A percentile compares a stretch with the other conserved stretches of the same genome.
Conservation (phyloP, 1,139 yeast species). For the Schwanniomyces etchellsii region DNA sequence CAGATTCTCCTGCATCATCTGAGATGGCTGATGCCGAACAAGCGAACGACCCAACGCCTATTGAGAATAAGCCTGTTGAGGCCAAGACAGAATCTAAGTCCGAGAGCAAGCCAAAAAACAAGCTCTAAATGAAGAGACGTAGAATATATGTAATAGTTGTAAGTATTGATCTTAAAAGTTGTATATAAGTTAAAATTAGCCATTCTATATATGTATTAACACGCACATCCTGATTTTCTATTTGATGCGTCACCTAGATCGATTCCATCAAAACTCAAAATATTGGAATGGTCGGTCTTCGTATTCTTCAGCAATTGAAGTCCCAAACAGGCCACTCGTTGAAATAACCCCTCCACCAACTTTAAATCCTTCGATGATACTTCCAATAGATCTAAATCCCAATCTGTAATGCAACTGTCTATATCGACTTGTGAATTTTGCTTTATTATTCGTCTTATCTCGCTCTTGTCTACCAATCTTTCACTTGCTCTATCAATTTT, state of each 20-base stretch:
- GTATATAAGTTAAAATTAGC: no score
- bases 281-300: constrained; percentile 1
- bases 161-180: no score
- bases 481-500: constrained; percentile 38
- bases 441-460: constrained; percentile 37
- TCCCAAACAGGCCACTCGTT: constrained; percentile 41
- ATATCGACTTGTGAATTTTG: constrained; percentile 19
- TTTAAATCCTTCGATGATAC: constrained; percentile 36
- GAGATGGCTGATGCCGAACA: constrained; percentile 7
- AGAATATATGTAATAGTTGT: no score
- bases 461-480: constrained; percentile 36
- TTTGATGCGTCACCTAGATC: not conserved
- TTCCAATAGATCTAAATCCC: constrained; percentile 40
- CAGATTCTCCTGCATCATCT: constrained; percentile 8
- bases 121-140: no score
- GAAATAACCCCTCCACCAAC: constrained; percentile 35
- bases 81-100: constrained; percentile 1
- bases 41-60: constrained; percentile 1
- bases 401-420: constrained; percentile 31
- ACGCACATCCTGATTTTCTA: not conserved
- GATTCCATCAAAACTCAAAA: not conserved
- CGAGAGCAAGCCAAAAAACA: not conserved
- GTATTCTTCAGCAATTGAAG: constrained; percentile 13
- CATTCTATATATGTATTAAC: no score
- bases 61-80: constrained; percentile 1